A percentile compares a stretch with the other conserved stretches of the same genome.
phyloP scores from a whole-genome alignment of 257 asterid genomes.

The Ajuga chamaepitys region DNA sequence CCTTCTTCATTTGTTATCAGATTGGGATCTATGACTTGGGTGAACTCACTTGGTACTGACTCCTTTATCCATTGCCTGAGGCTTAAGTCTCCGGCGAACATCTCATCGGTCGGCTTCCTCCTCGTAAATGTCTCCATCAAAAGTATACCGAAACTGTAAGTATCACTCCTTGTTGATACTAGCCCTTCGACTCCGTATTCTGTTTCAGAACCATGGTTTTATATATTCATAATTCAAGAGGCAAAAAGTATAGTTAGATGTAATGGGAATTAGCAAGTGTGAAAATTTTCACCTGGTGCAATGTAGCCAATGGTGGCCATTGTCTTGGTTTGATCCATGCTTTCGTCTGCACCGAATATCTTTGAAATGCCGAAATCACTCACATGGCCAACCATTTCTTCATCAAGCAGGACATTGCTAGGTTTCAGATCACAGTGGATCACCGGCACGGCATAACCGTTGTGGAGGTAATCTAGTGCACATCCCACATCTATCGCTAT shows the following conservation, averaged over 20 bases:
- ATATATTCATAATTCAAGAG: neutral
- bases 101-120: slow-evolving; percentile 28
- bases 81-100: slow-evolving; percentile 22
- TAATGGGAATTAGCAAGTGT: neutral
- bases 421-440: slow-evolving; percentile 37
- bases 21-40: slow-evolving; percentile 15
- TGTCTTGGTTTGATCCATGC: slow-evolving; percentile 7
- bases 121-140: slow-evolving; percentile 34
- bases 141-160: slow-evolving; percentile 33
- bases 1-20: slow-evolving; percentile 9
- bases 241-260: neutral
- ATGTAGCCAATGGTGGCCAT: slow-evolving; percentile 21
- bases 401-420: slow-evolving; percentile 25
- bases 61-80: slow-evolving; percentile 23
- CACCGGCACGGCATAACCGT: slow-evolving; percentile 11
- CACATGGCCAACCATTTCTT: slow-evolving; percentile 18
- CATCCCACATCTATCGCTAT: slow-evolving; percentile 21
- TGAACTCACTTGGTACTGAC: slow-evolving; percentile 5
- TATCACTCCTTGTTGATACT: slow-evolving; percentile 28
- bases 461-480: slow-evolving; percentile 23
- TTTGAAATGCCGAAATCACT: slow-evolving; percentile 23
- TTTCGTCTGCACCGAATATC: slow-evolving; percentile 12
- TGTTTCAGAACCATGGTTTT: slow-evolving; percentile 1
- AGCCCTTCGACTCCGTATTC: slow-evolving; percentile 44
- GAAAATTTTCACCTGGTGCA: slow-evolving; percentile 18